Percentiles rank a stretch among this genome's conserved stretches.
Evolutionary conservation across 2,329 filamentous ascomycete genomes (phyloP).

Genomic region (Colletotrichum musae): DNA sequence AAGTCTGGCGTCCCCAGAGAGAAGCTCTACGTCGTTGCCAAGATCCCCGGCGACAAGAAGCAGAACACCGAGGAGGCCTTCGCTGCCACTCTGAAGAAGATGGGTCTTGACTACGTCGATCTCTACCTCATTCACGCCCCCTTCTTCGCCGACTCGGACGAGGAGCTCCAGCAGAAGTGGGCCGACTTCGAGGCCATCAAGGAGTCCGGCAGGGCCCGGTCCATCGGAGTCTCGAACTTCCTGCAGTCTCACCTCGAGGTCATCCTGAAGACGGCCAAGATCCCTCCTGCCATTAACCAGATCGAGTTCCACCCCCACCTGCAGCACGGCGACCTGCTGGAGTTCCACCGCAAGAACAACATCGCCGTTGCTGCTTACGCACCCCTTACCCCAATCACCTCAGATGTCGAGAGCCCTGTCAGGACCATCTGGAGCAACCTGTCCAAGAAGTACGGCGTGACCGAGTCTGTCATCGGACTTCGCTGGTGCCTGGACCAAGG

Average conservation of each 20-base stretch:
- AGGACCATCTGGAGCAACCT: conserved; percentile 65
- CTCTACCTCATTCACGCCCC: conserved; percentile 77
- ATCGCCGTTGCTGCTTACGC: conserved; percentile 72
- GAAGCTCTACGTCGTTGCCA: conserved; percentile 78
- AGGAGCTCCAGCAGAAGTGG: conserved; percentile 72
- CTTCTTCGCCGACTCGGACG: conserved; percentile 64
- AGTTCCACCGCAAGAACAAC: conserved; percentile 69
- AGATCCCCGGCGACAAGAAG: conserved; percentile 60
- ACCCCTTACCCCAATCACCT: conserved; percentile 67
- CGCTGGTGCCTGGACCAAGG: conserved; percentile 74
- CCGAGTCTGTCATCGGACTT: conserved; percentile 68
- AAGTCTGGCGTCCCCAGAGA: conserved; percentile 74
- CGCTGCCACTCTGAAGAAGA: conserved; percentile 72
- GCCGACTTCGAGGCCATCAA: conserved; percentile 76
- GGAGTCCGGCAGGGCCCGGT: conserved; percentile 74
- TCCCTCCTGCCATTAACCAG: conserved; percentile 81
- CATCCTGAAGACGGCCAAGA: conserved; percentile 70
- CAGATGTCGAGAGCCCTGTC: conserved; percentile 67
- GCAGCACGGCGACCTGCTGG: conserved; percentile 73
- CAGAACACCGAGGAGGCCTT: conserved; percentile 66
- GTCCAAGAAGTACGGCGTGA: conserved; percentile 71
- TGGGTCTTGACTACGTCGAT: conserved; percentile 80
- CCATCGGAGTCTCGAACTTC: conserved; percentile 87
- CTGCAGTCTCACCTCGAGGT: conserved; percentile 68
- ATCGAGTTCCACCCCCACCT: conserved; percentile 86